Base-by-base conservation (phyloP, 768 basidiomycete genomes). In the Vararia minispora region DNA sequence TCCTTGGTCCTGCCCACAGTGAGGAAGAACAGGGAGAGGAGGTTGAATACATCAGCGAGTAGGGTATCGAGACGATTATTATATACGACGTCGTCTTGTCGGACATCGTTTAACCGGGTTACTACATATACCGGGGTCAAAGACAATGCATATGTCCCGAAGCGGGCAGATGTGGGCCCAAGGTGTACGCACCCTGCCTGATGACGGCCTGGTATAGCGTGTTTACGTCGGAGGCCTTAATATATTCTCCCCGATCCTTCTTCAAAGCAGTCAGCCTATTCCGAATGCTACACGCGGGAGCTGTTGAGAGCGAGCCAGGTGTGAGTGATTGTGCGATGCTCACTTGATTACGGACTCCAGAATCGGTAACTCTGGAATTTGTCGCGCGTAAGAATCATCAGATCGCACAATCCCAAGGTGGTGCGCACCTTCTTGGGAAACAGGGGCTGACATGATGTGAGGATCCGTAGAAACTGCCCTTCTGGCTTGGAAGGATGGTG, bases 1-100 rank as follows among this genome's bases (percentile, higher is more conserved):
- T 97, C 92, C 48, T 80, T 77, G 28, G 88, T 91, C 65, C 91
- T 92, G 29, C 95, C 95, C 45, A 99, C 91, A 26, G 92, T 95
- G 51, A 99, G 78, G 68, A 91, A 99, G 71, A 95, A 97, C 47
- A 99, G 73, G 11, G 90, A 94, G 30, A 99, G 74, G 34, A 99
- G 71, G 53, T 76, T 81, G 64, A 98, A 98, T 26, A 98, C 94
- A 61, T 99, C 95, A 21, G 88, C 80, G 32, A 99, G 76, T 4
- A 90, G 86, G 5, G 89, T 92, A 63, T 99, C 95, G 31, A 99
- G 70, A 35, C 95, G 71, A 59, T 98, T 99, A 53, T 79, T 84
- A 62, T 78, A 76, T 7, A 72, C 64, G 16, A 74, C 72, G 44
- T 66, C 72, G 48, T 82, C 82, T 53, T 83, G 85, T 45, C 94